A percentile compares a stretch with the other conserved stretches of the same genome.
phyloP scores from a whole-genome alignment of 2,329 filamentous ascomycete species.

The Microascus cirrosus region DNA sequence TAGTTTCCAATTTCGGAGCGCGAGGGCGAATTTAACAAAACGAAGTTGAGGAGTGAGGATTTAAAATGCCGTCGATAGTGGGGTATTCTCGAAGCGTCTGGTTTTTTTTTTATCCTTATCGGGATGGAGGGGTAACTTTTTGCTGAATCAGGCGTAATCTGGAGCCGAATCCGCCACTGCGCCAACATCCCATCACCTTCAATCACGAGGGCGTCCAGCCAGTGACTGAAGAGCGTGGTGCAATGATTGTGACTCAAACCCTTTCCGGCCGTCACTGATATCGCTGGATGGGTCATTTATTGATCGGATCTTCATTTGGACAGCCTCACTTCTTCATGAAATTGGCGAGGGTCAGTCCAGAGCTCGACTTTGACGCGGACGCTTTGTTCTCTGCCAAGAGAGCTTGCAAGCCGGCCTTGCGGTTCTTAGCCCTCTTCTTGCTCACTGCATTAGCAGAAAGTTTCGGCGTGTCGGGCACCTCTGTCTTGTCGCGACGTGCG shows the following conservation, averaged over 20 bases:
- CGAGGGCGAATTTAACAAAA: background rate
- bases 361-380: conserved; percentile 15
- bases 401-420: conserved; percentile 56
- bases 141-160: background rate
- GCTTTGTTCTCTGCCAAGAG: conserved; percentile 38
- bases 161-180: background rate
- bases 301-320: background rate
- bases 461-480: conserved; percentile 14
- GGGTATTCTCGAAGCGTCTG: conserved; percentile 1
- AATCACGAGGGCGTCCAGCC: background rate
- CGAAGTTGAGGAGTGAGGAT: background rate
- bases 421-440: conserved; percentile 53
- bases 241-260: background rate
- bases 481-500: background rate
- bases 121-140: conserved; percentile 1
- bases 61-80: background rate
- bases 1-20: background rate
- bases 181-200: background rate
- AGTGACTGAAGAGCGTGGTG: background rate
- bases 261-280: no score
- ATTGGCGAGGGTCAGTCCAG: conserved; percentile 37
- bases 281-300: background rate
- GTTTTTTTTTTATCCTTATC: background rate
- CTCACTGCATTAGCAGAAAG: conserved; percentile 41
- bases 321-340: conserved; percentile 31